Percentiles rank a stretch among this genome's conserved stretches.
Evolutionary conservation across 257 asterid species (phyloP).

Genomic region (Petunia secreta): DNA sequence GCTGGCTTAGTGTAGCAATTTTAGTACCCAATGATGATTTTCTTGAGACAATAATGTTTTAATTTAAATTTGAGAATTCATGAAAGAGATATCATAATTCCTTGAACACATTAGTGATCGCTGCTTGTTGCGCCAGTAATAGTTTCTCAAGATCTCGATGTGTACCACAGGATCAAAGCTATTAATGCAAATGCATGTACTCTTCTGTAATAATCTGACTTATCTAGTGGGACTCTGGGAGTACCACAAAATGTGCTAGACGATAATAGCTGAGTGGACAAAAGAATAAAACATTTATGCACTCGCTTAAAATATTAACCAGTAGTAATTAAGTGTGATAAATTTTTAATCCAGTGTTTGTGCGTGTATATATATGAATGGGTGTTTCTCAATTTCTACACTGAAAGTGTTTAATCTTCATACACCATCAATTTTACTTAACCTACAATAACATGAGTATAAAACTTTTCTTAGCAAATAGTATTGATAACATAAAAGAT

Average conservation of each 20-base stretch:
- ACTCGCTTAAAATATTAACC: background rate
- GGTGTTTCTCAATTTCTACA: too few relatives aligned
- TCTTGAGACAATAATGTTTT: background rate
- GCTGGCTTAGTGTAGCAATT: background rate
- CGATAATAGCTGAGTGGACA: constrained; percentile 9
- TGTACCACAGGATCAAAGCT: background rate
- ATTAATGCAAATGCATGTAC: background rate
- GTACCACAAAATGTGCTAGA: constrained; percentile 1
- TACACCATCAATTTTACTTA: too few relatives aligned
- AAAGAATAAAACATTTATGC: background rate
- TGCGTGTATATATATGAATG: too few relatives aligned
- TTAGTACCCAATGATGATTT: background rate
- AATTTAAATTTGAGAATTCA: too few relatives aligned
- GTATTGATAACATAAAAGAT: too few relatives aligned
- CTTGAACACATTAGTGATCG: background rate
- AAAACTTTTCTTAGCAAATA: too few relatives aligned
- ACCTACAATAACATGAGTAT: too few relatives aligned
- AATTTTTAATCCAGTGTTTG: too few relatives aligned
- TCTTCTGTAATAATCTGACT: background rate
- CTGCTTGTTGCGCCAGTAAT: background rate
- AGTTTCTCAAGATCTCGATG: constrained; percentile 3
- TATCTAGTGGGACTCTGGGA: background rate
- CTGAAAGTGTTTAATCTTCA: too few relatives aligned
- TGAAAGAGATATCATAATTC: background rate
- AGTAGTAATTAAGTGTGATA: too few relatives aligned